Conservation (phyloP, 345 rosid genomes). For the Melaleuca alternifolia region DNA sequence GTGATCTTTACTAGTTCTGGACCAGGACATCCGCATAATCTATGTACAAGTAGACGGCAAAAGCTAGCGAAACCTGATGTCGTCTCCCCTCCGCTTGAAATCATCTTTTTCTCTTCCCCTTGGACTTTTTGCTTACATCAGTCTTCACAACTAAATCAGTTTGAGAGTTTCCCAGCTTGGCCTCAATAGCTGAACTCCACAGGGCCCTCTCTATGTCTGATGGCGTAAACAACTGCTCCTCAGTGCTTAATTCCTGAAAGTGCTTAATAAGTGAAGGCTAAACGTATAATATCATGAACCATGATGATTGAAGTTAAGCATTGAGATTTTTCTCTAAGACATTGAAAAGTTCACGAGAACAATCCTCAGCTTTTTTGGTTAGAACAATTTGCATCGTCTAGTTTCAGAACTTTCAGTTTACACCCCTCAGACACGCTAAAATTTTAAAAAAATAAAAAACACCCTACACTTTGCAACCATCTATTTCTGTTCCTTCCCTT, state of each 20-base stretch:
- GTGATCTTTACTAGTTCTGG: background rate
- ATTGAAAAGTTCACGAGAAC: background rate
- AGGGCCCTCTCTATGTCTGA: conserved; percentile 80
- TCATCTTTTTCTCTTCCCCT: conserved; percentile 64
- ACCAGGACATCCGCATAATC: background rate
- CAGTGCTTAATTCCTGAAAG: conserved; percentile 51
- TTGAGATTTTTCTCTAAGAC: background rate
- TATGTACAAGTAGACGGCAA: background rate
- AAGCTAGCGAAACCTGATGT: background rate
- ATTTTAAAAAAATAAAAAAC: background rate
- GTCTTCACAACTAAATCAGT: conserved; percentile 8
- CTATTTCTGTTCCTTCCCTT: background rate
- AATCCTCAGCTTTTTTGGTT: background rate
- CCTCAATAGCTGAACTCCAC: conserved; percentile 55
- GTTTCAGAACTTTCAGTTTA: background rate
- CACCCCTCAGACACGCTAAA: background rate
- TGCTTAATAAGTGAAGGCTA: background rate
- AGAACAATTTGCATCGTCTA: background rate
- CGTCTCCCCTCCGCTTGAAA: background rate
- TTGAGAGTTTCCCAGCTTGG: conserved; percentile 20
- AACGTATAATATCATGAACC: background rate
- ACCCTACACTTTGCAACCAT: background rate
- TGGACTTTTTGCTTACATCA: conserved; percentile 18
- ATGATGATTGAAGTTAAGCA: background rate
- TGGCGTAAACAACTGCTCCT: conserved; percentile 46